Conservation (phyloP, 768 basidiomycete species). For the Favolaschia claudopus region DNA sequence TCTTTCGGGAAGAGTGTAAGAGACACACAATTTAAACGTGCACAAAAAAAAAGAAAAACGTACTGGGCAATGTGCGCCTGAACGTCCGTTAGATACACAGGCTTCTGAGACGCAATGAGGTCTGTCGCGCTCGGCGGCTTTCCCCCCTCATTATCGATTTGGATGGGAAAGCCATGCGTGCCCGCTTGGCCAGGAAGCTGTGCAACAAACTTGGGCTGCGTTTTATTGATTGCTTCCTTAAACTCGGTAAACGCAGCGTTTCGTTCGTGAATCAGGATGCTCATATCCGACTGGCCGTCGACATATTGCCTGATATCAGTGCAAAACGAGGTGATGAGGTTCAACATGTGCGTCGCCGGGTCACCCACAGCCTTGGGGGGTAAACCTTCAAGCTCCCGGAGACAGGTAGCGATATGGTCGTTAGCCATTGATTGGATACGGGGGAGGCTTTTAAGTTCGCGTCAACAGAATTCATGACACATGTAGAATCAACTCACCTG, state of each 20-base stretch:
- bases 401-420: conserved; percentile 39
- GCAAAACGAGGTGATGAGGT: conserved; percentile 42
- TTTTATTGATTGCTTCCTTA: conserved; percentile 40
- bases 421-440: conserved; percentile 34
- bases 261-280: conserved; percentile 40
- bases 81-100: conserved; percentile 42
- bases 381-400: conserved; percentile 32
- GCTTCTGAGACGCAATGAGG: conserved; percentile 20
- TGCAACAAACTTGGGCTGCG: conserved; percentile 47
- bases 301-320: conserved; percentile 37
- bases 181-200: conserved; percentile 4
- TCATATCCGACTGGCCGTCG: conserved; percentile 34
- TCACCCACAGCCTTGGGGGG: conserved; percentile 41
- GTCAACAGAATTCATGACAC: conserved; percentile 27
- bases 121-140: conserved; percentile 19
- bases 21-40: too few species aligned
- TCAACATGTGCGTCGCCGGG: conserved; percentile 45
- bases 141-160: conserved; percentile 26
- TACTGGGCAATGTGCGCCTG: conserved; percentile 36
- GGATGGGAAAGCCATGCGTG: conserved; percentile 11
- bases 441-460: conserved; percentile 13
- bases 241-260: conserved; percentile 36
- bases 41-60: background rate
- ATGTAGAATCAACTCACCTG: conserved; percentile 5
- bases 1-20: too few species aligned